A percentile compares a stretch with the other conserved stretches of the same genome.
phyloP scores from a whole-genome alignment of 2,329 filamentous ascomycete species.

The Trichoderma breve region DNA sequence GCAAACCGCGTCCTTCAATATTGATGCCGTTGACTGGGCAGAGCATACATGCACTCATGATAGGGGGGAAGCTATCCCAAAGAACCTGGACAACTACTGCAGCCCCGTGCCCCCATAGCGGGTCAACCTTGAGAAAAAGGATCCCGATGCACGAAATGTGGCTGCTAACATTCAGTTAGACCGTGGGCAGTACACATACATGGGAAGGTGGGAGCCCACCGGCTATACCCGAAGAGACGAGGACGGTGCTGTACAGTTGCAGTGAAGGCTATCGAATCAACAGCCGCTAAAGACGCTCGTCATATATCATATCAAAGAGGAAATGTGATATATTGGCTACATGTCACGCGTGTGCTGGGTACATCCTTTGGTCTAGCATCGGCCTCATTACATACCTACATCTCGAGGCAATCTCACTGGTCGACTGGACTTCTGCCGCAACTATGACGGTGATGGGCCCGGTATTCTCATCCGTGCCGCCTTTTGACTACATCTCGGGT shows the following conservation, averaged over 20 bases:
- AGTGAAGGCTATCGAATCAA: neutral
- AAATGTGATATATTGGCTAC: neutral
- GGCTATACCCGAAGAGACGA: neutral
- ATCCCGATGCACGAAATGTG: neutral
- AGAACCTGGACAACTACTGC: neutral
- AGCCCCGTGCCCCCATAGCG: neutral
- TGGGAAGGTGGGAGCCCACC: neutral
- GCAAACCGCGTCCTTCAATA: neutral
- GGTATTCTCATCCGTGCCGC: neutral
- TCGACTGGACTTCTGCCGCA: neutral
- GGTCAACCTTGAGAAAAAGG: neutral
- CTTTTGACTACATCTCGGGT: neutral
- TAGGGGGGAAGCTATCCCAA: neutral
- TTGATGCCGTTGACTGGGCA: neutral
- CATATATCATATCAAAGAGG: conserved; percentile 4
- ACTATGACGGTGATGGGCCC: neutral
- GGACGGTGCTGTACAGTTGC: neutral
- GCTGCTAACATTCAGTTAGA: neutral
- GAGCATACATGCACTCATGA: neutral
- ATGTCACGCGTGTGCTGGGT: neutral
- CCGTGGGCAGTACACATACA: neutral
- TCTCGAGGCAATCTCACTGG: neutral
- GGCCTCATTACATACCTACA: neutral
- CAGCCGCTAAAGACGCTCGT: neutral
- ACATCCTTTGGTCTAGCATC: neutral